Percentiles rank a stretch among this genome's conserved stretches.
phyloP scores from a whole-genome alignment of 2,329 filamentous ascomycete genomes.

The Aureobasidium sp. region DNA sequence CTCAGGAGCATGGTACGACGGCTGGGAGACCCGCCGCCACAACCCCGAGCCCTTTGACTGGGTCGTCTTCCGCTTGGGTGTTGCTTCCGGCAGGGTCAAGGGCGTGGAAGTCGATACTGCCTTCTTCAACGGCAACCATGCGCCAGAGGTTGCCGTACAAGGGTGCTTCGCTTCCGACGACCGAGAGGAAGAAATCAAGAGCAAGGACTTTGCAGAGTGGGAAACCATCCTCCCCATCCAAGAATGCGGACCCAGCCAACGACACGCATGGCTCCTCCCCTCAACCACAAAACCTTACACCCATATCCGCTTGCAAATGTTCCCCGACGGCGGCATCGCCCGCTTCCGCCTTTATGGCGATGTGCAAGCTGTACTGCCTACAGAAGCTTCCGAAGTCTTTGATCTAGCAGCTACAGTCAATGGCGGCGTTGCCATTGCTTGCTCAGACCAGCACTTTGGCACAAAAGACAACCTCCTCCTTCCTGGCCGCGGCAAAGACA shows the following conservation, averaged over 20 bases:
- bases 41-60: slow-evolving; percentile 50
- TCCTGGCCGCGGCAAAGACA: slow-evolving; percentile 69
- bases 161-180: slow-evolving; percentile 60
- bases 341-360: slow-evolving; percentile 69
- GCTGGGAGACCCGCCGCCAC: slow-evolving; percentile 55
- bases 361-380: slow-evolving; percentile 67
- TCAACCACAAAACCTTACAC: slow-evolving; percentile 59
- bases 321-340: slow-evolving; percentile 75
- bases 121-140: slow-evolving; percentile 76
- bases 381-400: slow-evolving; percentile 54
- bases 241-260: slow-evolving; percentile 63
- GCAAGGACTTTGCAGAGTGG: slow-evolving; percentile 44
- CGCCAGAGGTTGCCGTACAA: slow-evolving; percentile 68
- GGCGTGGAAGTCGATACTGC: slow-evolving; percentile 74
- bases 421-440: slow-evolving; percentile 64
- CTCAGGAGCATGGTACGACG: slow-evolving; percentile 55
- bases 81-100: slow-evolving; percentile 59
- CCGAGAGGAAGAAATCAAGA: slow-evolving; percentile 52
- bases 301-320: slow-evolving; percentile 75
- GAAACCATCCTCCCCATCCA: slow-evolving; percentile 60
- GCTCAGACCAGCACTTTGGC: slow-evolving; percentile 78
- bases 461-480: slow-evolving; percentile 73
- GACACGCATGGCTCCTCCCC: slow-evolving; percentile 64
- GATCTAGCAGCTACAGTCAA: slow-evolving; percentile 73
- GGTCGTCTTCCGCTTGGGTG: slow-evolving; percentile 51